Evolutionary conservation across 2,329 filamentous ascomycete genomes (phyloP), one percentile per base, ranked within the genome.

Genomic region (Byssothecium circinans): DNA sequence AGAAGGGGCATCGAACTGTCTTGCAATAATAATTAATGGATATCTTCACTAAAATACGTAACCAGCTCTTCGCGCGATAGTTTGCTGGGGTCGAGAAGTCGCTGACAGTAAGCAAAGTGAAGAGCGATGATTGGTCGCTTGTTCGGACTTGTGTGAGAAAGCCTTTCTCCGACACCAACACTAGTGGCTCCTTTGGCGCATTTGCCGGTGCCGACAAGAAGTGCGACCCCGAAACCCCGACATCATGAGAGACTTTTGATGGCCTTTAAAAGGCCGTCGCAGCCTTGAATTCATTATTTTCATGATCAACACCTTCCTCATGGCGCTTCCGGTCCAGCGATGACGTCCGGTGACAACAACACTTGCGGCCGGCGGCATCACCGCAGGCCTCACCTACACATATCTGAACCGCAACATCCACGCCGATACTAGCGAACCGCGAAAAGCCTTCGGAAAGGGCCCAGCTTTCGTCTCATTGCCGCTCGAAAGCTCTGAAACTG

Each of bases 391-490:
- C 14, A 14, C 43, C 12, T 22, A 36, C 20, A 45, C 36, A 40
- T 32, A 23, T 29, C 11, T 41, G 14, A 22, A 25, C 2, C 30
- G 42, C 2, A 27, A 41, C 32, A 15, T 49, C 19, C 41, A 57
- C 30, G 52, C 54, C 25, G 54, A 55, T 12, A 25, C 52, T 10
- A 45, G 34, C 41, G 39, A 37, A 2, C 45, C 52, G 20, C 25
- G 23, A n/a, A 48, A 43, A 46, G 47, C 53, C 2, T 55, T 40
- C 12, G 17, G 54, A 23, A 27, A 43, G 33, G 54, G 47, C 1
- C 89, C 95, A 74, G 90, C 89, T 53, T 95, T 89, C 74, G 73
- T 96, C 53, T 84, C 83, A 49, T 79, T 96, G 59, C 86, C 87
- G 75, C 79, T 96, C 46, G 81, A 88, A 47, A 82, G 85, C 43